phyloP scores from a whole-genome alignment of 805 yeast species.

The Metschnikowia reukaufii region DNA sequence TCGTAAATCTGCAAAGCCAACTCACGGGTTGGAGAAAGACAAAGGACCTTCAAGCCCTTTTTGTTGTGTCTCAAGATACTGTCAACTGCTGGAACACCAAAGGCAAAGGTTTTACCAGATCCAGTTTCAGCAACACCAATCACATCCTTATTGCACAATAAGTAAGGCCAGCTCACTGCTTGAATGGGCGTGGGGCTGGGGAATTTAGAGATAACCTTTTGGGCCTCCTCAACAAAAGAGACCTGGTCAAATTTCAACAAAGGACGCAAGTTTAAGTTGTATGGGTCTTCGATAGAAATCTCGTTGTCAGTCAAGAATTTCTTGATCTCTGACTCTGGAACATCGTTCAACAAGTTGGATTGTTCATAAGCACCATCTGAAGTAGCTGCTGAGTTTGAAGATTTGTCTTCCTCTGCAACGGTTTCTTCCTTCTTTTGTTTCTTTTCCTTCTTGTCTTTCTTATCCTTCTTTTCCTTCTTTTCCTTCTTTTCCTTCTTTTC shows the following conservation, averaged over 20 bases:
- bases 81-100: conserved; percentile 95
- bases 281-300: conserved; percentile 75
- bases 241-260: conserved; percentile 66
- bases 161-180: conserved; percentile 91
- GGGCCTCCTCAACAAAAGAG: conserved; percentile 51
- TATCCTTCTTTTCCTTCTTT: conserved; percentile 26
- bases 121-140: conserved; percentile 99
- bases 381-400: conserved; percentile 2
- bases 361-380: conserved; percentile 33
- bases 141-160: conserved; percentile 76
- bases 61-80: conserved; percentile 50
- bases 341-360: conserved; percentile 36
- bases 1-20: conserved; percentile 92
- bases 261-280: conserved; percentile 57
- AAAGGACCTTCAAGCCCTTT: conserved; percentile 68
- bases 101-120: conserved; percentile 95
- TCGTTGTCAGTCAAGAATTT: conserved; percentile 68
- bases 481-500: conserved; percentile 22
- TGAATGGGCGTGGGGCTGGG: conserved; percentile 96
- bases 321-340: conserved; percentile 57
- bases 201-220: conserved; percentile 64
- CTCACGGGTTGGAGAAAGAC: conserved; percentile 96
- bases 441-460: conserved; percentile 23
- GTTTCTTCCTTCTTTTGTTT: conserved; percentile 29
- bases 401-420: neutral